Base-by-base conservation (phyloP, 2,329 filamentous ascomycete genomes). In the Hymenoscyphus repandus region DNA sequence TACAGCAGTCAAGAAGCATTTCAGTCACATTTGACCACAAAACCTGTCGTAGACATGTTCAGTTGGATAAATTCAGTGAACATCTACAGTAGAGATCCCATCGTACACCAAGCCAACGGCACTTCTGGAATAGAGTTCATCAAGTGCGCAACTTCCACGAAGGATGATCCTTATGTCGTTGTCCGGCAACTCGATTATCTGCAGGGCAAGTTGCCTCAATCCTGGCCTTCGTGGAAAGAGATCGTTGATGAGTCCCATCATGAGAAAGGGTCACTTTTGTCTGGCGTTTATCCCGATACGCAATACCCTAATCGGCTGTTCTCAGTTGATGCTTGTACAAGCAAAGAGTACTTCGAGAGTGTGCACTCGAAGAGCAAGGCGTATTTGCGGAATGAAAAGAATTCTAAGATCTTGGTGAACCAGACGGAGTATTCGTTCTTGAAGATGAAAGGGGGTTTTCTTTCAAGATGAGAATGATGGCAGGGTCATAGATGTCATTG, bases 41-140 rank as follows among this genome's bases (percentile, higher is more conserved):
- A n/a, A 17, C 45, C 31, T 20, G 38, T 30, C 36, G 32, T 31
- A 37, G 45, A 48, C 15, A 48, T 48, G 45, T 48, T 40, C 27
- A 18, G 15, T 2, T 47, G 45, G 45, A 47, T 47, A 33, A 47
- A 47, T 22, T 47, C 45, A 11, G 45, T 18, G 15, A 40, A 47
- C 22, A 39, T 39, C 27, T 47, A 47, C 20, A 30, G 17, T 10
- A 18, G 34, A 15, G 12, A 20, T 11, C 30, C 45, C 2, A 17
- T 18, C 12, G 34, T 37, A 3, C 34, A 37, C 10, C 15, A 13
- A 17, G 12, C 15, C 15, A 37, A 37, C 15, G 15, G 12, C 12
- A 37, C 12, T 37, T 13, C 34, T 5, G 34, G 12, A 37, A 5
- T 17, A 5, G 34, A 37, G 5, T 37, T 37, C 34, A 17, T 9